Percentiles rank a stretch among this genome's conserved stretches.
Conservation (phyloP, 2,329 filamentous ascomycete genomes). For the Penicillium sp. region DNA sequence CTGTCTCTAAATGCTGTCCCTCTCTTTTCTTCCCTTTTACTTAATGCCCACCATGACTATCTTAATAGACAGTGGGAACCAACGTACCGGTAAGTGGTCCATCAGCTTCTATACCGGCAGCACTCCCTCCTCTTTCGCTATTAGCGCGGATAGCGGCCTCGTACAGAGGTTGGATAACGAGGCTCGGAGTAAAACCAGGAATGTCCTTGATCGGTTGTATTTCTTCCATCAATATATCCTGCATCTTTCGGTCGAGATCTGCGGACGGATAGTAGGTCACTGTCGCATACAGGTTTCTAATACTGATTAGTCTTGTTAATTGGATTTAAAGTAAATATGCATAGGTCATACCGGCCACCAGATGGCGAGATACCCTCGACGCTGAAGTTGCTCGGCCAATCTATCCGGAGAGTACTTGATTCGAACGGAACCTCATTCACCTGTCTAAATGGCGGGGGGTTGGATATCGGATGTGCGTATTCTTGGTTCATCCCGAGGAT, state of each 20-base stretch:
- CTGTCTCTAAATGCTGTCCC: not conserved
- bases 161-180: slow-evolving; percentile 2
- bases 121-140: not conserved
- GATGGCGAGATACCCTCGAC: not conserved
- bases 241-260: not conserved
- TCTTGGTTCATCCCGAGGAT: no score
- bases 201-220: not conserved
- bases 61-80: no score
- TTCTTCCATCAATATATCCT: slow-evolving; percentile 3
- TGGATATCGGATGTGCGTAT: not conserved
- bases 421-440: not conserved
- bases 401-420: not conserved
- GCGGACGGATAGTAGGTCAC: not conserved
- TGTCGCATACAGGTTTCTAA: slow-evolving; percentile 4
- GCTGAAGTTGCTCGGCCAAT: not conserved
- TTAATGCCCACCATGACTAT: no score
- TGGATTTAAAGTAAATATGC: no score
- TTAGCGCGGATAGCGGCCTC: not conserved
- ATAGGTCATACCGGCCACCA: not conserved
- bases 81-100: not conserved
- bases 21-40: no score
- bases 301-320: no score
- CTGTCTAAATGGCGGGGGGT: not conserved
- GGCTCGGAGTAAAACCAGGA: not conserved
- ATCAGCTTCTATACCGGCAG: not conserved